phyloP scores from a whole-genome alignment of 2,329 filamentous ascomycete genomes.

The Hypoxylon sp. region DNA sequence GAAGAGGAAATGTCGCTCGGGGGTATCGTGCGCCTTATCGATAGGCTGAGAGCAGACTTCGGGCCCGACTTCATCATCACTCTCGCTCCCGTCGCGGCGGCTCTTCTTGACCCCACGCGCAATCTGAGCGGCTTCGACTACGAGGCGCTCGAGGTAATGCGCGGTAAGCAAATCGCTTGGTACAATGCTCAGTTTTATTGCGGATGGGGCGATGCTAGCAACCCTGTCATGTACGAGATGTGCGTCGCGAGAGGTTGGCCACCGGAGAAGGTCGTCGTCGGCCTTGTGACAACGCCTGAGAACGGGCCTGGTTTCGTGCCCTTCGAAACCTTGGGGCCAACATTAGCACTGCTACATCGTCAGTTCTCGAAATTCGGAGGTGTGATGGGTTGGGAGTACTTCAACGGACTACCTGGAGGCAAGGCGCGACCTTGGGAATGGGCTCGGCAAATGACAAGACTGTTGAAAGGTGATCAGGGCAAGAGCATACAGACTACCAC shows the following conservation, averaged over 20 bases:
- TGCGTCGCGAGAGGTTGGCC: constrained; percentile 72
- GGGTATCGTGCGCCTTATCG: constrained; percentile 74
- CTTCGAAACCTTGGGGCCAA: constrained; percentile 68
- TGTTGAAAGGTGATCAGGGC: constrained; percentile 47
- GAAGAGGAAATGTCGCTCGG: constrained; percentile 79
- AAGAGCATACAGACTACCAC: neutral
- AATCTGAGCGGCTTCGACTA: constrained; percentile 85
- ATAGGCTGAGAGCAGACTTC: constrained; percentile 76
- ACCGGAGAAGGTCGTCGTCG: constrained; percentile 78
- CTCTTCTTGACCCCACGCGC: constrained; percentile 72
- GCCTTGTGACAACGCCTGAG: constrained; percentile 79
- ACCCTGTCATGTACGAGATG: constrained; percentile 63
- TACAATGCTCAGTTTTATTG: constrained; percentile 91
- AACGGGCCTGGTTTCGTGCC: constrained; percentile 79
- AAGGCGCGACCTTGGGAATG: constrained; percentile 77
- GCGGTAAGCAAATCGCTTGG: constrained; percentile 78
- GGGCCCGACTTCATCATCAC: constrained; percentile 79
- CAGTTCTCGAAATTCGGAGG: constrained; percentile 79
- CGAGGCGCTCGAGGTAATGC: constrained; percentile 75
- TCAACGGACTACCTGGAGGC: constrained; percentile 77
- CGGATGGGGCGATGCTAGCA: constrained; percentile 79
- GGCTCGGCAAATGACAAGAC: constrained; percentile 74
- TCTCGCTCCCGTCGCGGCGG: constrained; percentile 82
- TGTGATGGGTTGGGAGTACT: constrained; percentile 91
- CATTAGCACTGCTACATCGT: constrained; percentile 69